Evolutionary conservation across 768 basidiomycete genomes (phyloP), one percentile per base, ranked within the genome.

Genomic region (Cystoderma amianthinum): DNA sequence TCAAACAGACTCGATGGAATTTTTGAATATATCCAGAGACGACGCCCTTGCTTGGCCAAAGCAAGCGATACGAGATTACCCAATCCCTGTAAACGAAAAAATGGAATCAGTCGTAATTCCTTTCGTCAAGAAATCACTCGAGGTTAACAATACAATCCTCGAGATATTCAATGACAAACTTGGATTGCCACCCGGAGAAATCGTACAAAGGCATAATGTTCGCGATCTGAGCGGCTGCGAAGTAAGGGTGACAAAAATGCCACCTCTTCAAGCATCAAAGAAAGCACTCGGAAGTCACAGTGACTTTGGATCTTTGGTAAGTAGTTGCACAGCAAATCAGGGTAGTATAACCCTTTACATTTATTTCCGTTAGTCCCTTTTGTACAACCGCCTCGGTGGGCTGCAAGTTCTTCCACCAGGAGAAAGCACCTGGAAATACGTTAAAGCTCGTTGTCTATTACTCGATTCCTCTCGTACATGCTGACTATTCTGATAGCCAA

Each of bases 381-480:
- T 86, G 42, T 79, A 84, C 50, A 85, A 85, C 52, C 70, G 69
- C 2, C 69, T 85, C 0, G 83, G 84, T 2, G 84, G 84, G 0
- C 61, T 86, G 3, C 84, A 85, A 45, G 82, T 85, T 0, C 63
- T 84, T 36, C 69, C 71, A 1, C 82, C 80, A 1, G 80, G 76
- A 11, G 53, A 69, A 4, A 71, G 78, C 17, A 56, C 69, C 16
- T 86, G 84, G 84, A 74, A 76, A 52, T 85, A 84, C 47, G 64
- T 85, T 48, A 76, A 72, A 69, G 82, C 17, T 16, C 11, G 7
- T 20, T 12, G n/a, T n/a, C n/a, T n/a, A n/a, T 39, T 81, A 13
- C 11, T 7, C 23, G 7, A 3, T 4, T 15, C n/a, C 5, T 30
- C 33, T 24, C 15, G 10, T 16, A 4, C 12, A 36, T 13, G 15